Evolutionary conservation across 1,284 basidiomycete species (phyloP).

Genomic region (Cystobasidium pallidum): DNA sequence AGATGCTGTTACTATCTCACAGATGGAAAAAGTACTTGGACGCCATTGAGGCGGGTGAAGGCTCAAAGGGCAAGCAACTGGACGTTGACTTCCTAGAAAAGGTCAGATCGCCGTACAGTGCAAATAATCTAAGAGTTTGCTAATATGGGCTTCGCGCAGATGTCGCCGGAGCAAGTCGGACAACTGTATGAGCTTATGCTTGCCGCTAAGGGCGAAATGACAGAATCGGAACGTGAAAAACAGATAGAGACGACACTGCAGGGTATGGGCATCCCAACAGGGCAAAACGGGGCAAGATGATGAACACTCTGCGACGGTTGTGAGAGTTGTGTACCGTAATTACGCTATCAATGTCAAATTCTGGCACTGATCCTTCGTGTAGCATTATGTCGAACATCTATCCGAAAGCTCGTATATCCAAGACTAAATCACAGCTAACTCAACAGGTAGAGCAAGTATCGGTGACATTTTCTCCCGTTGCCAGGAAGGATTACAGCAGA

Average conservation of each 20-base stretch:
- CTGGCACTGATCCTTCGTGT: no score
- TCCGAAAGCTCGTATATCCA: no score
- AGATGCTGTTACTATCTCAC: neutral
- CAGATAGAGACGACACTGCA: slow-evolving; percentile 34
- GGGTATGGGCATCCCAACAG: slow-evolving; percentile 37
- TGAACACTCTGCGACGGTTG: neutral
- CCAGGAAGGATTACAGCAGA: neutral
- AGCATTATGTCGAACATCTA: no score
- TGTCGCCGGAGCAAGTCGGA: slow-evolving; percentile 87
- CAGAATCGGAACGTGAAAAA: slow-evolving; percentile 30
- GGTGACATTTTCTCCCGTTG: no score
- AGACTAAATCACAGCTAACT: no score
- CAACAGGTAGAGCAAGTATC: no score
- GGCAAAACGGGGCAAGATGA: neutral
- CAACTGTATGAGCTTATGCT: slow-evolving; percentile 92
- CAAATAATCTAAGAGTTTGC: neutral
- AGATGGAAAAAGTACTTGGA: slow-evolving; percentile 87
- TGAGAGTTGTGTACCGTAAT: no score
- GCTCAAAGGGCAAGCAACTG: slow-evolving; percentile 70
- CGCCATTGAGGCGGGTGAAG: slow-evolving; percentile 56
- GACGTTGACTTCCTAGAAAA: slow-evolving; percentile 78
- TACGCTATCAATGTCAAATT: no score
- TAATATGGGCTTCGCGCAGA: slow-evolving; percentile 59
- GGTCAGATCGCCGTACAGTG: slow-evolving; percentile 58
- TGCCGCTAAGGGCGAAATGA: slow-evolving; percentile 61